Evolutionary conservation across 345 rosid genomes (phyloP).

Genomic region (Eucalyptus erythrocorys): DNA sequence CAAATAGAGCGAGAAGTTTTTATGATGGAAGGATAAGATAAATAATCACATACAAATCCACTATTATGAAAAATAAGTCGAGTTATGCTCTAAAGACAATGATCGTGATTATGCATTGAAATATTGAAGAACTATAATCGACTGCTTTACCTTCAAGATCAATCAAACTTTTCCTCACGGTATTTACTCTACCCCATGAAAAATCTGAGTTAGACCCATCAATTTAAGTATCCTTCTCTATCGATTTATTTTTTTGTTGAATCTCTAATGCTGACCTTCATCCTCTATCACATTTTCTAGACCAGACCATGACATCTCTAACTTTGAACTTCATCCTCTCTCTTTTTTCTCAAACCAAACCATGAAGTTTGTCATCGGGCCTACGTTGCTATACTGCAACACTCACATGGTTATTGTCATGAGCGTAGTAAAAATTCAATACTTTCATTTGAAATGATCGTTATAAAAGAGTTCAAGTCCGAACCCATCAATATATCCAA

Average conservation of each 20-base stretch:
- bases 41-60: not conserved
- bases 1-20: not conserved
- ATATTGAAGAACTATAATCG: not conserved
- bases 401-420: no score
- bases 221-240: not conserved
- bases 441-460: fast-evolving
- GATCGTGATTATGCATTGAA: not conserved
- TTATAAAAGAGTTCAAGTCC: no score
- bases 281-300: no score
- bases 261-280: no score
- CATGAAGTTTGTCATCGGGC: no score
- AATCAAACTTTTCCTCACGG: not conserved
- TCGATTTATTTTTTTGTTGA: no score
- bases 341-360: no score
- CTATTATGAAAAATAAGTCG: not conserved
- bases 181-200: not conserved
- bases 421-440: no score
- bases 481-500: fast-evolving
- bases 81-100: not conserved
- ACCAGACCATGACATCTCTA: no score
- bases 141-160: not conserved
- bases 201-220: not conserved
- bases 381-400: no score
- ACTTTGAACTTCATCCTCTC: no score
- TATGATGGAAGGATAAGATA: not conserved